Evolutionary conservation across 768 basidiomycete genomes (phyloP), one percentile per base, ranked within the genome.

Genomic region (Butyriboletus loyo): DNA sequence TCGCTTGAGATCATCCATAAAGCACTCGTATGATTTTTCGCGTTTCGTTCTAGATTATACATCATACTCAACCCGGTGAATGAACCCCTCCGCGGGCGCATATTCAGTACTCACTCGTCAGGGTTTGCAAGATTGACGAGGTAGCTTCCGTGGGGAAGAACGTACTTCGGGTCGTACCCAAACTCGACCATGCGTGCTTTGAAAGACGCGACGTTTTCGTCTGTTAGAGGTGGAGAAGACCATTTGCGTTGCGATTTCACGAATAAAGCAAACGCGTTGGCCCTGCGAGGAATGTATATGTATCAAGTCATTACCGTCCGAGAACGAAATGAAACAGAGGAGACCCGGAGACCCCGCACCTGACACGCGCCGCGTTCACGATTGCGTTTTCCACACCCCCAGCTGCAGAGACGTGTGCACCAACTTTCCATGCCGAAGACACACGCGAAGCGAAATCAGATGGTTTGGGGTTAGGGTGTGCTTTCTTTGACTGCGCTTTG

Each of bases 91-190:
- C 15, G 10, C 4, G 3, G 17, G 11, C 8, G 17, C n/a, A 47
- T 22, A 40, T 17, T 22, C 24, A n/a, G 4, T 22, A 70, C 87
- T 50, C 46, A 90, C 89, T 57, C 57, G 53, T 92, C 87, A 0
- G 87, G 85, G 66, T 92, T 92, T 37, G 84, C 92, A 1, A 93
- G 77, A 62, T 94, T 94, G 44, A 93, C 79, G 27, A 94, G 78
- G 65, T 93, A 94, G 58, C 83, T 91, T 27, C 89, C 91, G 57
- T 94, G 92, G 1, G 90, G 90, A 3, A 95, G 71, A 2, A 93
- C 75, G 53, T 86, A 71, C n/a, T 72, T 70, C 3, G 78, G 69
- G 1, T 78, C 71, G 64, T 92, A 92, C 2, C 80, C 80, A 53
- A 84, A 79, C 30, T 77, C 75, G 49, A 71, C 61, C 80, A 91